Percentiles rank a stretch among this genome's conserved stretches.
Conservation (phyloP, 305 asterid species). For the Galium porrigens region DNA sequence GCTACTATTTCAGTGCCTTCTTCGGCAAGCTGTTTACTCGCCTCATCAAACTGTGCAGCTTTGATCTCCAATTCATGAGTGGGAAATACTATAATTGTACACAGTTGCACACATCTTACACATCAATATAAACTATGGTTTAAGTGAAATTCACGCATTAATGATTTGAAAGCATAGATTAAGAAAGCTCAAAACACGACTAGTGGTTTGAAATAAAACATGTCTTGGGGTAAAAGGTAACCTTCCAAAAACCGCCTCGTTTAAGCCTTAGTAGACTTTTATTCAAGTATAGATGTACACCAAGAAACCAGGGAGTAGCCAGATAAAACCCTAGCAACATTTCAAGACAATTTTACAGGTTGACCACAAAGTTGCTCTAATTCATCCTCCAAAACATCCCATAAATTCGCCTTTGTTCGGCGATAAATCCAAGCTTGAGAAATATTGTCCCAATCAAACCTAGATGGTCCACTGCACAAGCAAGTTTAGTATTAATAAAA, state of each 20-base stretch:
- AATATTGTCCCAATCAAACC: conserved; percentile 76
- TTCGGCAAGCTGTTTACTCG: conserved; percentile 15
- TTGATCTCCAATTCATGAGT: conserved; percentile 16
- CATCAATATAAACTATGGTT: too few relatives aligned
- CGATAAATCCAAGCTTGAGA: conserved; percentile 66
- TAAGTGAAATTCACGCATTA: too few relatives aligned
- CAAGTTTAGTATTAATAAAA: conserved; percentile 3
- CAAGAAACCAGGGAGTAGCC: neutral
- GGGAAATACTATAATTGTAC: neutral
- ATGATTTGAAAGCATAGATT: too few relatives aligned
- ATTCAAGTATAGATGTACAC: neutral
- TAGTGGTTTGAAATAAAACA: too few relatives aligned
- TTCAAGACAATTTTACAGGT: conserved; percentile 41
- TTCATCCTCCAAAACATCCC: conserved; percentile 46
- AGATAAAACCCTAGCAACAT: neutral
- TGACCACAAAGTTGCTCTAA: conserved; percentile 53
- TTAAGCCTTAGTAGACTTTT: neutral
- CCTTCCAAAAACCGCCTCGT: neutral
- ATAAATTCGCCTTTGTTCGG: conserved; percentile 43
- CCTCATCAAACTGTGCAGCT: conserved; percentile 9
- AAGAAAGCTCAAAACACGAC: too few relatives aligned
- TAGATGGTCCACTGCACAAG: conserved; percentile 81
- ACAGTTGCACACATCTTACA: too few relatives aligned
- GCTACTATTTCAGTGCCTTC: conserved; percentile 21
- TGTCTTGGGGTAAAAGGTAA: neutral